Evolutionary conservation across 768 basidiomycete species (phyloP).

Genomic region (Auricularia sp.): DNA sequence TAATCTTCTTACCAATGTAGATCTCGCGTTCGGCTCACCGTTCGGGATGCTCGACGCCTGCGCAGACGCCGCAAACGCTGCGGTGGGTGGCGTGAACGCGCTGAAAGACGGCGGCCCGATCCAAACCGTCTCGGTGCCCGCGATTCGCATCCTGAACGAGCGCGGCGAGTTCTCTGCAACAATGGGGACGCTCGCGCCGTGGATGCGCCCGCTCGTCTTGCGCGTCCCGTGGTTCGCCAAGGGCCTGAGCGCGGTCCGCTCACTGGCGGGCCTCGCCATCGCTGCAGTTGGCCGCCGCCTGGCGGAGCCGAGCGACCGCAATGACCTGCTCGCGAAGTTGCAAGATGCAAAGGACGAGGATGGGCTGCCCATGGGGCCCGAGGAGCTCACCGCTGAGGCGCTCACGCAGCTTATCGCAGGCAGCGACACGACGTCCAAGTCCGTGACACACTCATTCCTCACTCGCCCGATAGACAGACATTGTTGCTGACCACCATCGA

Average conservation of each 20-base stretch:
- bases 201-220: conserved; percentile 55
- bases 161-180: conserved; percentile 82
- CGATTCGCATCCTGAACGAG: conserved; percentile 76
- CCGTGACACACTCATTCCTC: no score
- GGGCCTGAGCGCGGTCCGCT: conserved; percentile 55
- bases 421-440: conserved; percentile 92
- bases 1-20: conserved; percentile 14
- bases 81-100: conserved; percentile 41
- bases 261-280: conserved; percentile 69
- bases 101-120: conserved; percentile 30
- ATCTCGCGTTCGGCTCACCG: conserved; percentile 77
- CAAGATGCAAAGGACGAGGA: conserved; percentile 66
- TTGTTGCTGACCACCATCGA: background rate
- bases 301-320: conserved; percentile 45
- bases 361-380: conserved; percentile 69
- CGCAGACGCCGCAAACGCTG: conserved; percentile 62
- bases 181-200: conserved; percentile 66
- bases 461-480: background rate
- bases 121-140: conserved; percentile 55
- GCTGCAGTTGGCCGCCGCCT: conserved; percentile 73
- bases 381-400: conserved; percentile 83
- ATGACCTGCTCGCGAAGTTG: conserved; percentile 74
- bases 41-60: conserved; percentile 80
- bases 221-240: conserved; percentile 67
- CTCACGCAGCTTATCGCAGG: conserved; percentile 81